Base-by-base conservation (phyloP, 2,329 filamentous ascomycete genomes). In the Emmonsiellopsis sp. region DNA sequence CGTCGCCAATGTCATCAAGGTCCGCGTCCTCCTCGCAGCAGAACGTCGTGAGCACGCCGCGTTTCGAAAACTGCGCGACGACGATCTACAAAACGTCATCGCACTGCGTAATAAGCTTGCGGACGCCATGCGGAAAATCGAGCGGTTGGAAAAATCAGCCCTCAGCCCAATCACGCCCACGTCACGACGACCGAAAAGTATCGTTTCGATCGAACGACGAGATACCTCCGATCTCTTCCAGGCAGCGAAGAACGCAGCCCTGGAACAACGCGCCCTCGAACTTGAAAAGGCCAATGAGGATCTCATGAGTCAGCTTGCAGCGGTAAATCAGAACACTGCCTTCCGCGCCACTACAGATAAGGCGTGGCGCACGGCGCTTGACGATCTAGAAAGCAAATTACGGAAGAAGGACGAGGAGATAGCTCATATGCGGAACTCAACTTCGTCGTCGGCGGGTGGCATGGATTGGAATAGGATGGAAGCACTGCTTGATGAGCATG, bases 231-330 rank as follows among this genome's bases (percentile, higher is more conserved):
- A 73, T 54, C 63, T 74, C 13, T 74, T 72, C 58, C 70, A 69
- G 9, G 66, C 63, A 0, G 72, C 72, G 37, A 71, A 71, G 51
- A 65, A 67, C 1, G 71, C 71, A 11, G 72, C 72, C 0, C 62
- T 74, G 35, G 70, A 74, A 56, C 71, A 74, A 51, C 65, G 71
- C 11, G 67, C 67, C 11, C 65, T 74, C 13, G 72, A 73, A 55
- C 59, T 73, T 2, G 72, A 74, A 55, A 66, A 67, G 57, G 60
- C 67, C 2, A 73, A 73, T 56, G 59, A 64, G 8, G 67, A 71
- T 47, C 61, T 73, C 2, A 55, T 66, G 2, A 35, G 54, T 5
- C 64, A 71, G 41, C 56, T 69, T n/a, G 43, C 32, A 16, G 43
- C 51, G 15, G 16, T 35, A n/a, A 47, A 15, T 5, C 43, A 53